These are phyloP conservation scores for Diutina siamensis DNA, from an alignment of 1,139 yeast species.

Conservation along the genomic window DNA sequence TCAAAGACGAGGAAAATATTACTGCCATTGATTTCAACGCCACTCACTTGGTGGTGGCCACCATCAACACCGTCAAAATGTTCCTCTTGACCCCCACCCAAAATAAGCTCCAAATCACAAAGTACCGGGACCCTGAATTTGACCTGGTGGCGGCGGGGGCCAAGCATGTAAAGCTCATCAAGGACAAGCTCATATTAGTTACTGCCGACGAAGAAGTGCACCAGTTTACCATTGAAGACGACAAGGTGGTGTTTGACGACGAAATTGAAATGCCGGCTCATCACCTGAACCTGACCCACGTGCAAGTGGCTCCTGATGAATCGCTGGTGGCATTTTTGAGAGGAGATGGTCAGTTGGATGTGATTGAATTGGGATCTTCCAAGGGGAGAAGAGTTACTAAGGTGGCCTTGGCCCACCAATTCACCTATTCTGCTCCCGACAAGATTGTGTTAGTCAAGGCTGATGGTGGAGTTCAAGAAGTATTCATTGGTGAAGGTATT, in stretches of 20 bases:
- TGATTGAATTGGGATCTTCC: constrained; percentile 20
- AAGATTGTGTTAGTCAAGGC: constrained; percentile 59
- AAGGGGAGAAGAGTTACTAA: constrained; percentile 28
- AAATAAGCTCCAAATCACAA: constrained; percentile 37
- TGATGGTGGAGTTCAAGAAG: constrained; percentile 68
- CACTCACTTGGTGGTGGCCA: constrained; percentile 53
- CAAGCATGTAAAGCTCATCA: constrained; percentile 21
- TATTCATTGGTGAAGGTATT: constrained; percentile 20
- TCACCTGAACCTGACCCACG: constrained; percentile 21
- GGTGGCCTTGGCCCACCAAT: constrained; percentile 43
- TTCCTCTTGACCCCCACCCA: constrained; percentile 40
- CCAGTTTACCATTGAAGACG: constrained; percentile 29
- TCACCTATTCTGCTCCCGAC: constrained; percentile 39
- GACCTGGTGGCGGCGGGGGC: constrained; percentile 45
- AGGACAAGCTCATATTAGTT: constrained; percentile 36
- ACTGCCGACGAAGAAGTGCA: constrained; percentile 59
- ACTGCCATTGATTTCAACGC: constrained; percentile 57
- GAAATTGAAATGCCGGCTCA: constrained; percentile 24
- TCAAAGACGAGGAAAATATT: constrained; percentile 75
- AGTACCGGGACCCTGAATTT: constrained; percentile 39
- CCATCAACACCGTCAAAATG: constrained; percentile 56
- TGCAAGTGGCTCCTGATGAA: constrained; percentile 36
- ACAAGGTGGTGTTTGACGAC: constrained; percentile 22
- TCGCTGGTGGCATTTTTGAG: constrained; percentile 38
- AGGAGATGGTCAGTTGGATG: constrained; percentile 55